A percentile compares a stretch with the other conserved stretches of the same genome.
These are phyloP conservation scores for Seiridium cupressi DNA, from an alignment of 2,329 filamentous ascomycete species.

Conservation along the genomic window DNA sequence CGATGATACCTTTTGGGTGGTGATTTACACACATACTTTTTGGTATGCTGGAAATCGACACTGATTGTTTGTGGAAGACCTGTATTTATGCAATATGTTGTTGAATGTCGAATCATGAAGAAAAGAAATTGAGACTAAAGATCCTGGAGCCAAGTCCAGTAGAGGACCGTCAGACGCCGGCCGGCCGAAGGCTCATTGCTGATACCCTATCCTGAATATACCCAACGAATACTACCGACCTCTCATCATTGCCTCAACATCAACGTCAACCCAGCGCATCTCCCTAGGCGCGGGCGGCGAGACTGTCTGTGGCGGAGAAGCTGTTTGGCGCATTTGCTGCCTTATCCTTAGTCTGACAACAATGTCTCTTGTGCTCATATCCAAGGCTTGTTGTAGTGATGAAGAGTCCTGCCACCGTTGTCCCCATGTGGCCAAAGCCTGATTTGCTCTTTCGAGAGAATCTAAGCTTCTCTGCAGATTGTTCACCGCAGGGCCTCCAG, in stretches of 20 bases:
- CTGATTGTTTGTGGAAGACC: too few relatives aligned
- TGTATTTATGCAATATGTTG: too few relatives aligned
- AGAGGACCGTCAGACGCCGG: neutral
- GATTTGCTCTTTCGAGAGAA: conserved; percentile 52
- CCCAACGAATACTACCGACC: conserved; percentile 11
- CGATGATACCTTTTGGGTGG: neutral
- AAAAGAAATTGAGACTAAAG: neutral
- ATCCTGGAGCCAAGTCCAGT: too few relatives aligned
- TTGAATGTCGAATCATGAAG: neutral
- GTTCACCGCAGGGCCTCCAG: conserved; percentile 38
- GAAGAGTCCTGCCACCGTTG: conserved; percentile 58
- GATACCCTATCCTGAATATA: neutral
- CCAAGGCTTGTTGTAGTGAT: conserved; percentile 52
- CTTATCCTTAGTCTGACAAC: conserved; percentile 39
- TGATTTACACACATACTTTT: too few relatives aligned
- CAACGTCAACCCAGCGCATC: conserved; percentile 43
- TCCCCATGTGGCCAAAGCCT: conserved; percentile 55
- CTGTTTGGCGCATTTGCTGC: conserved; percentile 34
- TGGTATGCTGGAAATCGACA: too few relatives aligned
- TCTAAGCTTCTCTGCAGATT: conserved; percentile 55
- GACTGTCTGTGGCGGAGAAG: conserved; percentile 26
- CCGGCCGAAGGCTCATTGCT: neutral
- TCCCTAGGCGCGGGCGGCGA: conserved; percentile 29
- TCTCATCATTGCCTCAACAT: conserved; percentile 42
- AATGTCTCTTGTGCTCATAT: conserved; percentile 44